Conservation (phyloP, 257 asterid species). For the Hygrophila difformis region DNA sequence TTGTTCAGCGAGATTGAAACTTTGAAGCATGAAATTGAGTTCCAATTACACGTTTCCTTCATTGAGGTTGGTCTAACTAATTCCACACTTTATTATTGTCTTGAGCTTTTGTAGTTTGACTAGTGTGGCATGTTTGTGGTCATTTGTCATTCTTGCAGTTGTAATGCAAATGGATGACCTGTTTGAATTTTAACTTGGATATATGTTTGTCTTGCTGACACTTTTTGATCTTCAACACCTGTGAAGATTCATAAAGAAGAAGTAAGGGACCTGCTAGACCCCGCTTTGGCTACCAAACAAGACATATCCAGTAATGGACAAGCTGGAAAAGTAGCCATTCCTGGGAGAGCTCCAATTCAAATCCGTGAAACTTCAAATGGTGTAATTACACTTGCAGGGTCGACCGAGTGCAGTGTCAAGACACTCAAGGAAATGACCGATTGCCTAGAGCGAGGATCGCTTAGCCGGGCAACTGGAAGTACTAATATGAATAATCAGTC, state of each 20-base stretch:
- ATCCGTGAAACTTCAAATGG: slow-evolving; percentile 97
- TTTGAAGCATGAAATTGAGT: slow-evolving; percentile 75
- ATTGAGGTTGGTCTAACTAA: slow-evolving; percentile 57
- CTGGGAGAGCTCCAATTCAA: slow-evolving; percentile 88
- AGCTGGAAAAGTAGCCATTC: slow-evolving; percentile 50
- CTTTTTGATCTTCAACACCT: slow-evolving; percentile 10
- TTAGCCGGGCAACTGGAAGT: slow-evolving; percentile 95
- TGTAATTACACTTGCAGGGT: slow-evolving; percentile 96
- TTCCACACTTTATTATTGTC: not conserved
- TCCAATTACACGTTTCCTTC: slow-evolving; percentile 88
- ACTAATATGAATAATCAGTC: slow-evolving; percentile 98
- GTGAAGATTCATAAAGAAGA: slow-evolving; percentile 96
- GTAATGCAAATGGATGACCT: too few species aligned
- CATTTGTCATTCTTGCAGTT: too few species aligned
- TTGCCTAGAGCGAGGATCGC: slow-evolving; percentile 92
- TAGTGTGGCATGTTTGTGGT: too few species aligned
- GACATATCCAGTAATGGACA: slow-evolving; percentile 73
- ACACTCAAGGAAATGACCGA: slow-evolving; percentile 92
- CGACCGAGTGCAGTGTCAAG: slow-evolving; percentile 77
- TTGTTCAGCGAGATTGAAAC: slow-evolving; percentile 80
- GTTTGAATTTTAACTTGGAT: too few species aligned
- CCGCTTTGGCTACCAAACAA: slow-evolving; percentile 38
- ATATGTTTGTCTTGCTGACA: too few species aligned
- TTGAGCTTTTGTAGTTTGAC: too few species aligned
- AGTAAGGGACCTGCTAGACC: slow-evolving; percentile 86